Conservation (phyloP, 1,284 basidiomycete genomes). For the Fistulinella cinereoalba region DNA sequence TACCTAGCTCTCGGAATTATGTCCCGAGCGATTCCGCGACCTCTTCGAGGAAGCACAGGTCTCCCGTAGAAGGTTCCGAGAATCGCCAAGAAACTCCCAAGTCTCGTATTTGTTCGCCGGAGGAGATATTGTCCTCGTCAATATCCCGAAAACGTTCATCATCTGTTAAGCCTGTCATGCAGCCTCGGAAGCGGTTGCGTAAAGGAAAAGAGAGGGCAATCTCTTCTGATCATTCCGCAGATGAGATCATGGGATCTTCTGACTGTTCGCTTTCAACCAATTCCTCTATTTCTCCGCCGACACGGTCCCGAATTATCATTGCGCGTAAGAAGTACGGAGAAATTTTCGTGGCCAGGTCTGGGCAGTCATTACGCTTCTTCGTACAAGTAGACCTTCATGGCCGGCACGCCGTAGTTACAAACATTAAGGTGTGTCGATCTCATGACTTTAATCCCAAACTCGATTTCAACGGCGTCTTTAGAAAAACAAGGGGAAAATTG, state of each 20-base stretch:
- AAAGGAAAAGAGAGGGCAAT: constrained; percentile 31
- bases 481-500: constrained; percentile 63
- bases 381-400: constrained; percentile 55
- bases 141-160: constrained; percentile 25
- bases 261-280: constrained; percentile 9
- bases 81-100: constrained; percentile 7
- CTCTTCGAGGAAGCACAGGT: constrained; percentile 8
- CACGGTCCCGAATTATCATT: constrained; percentile 16
- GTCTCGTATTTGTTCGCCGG: constrained; percentile 3
- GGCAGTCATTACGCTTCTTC: constrained; percentile 47
- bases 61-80: constrained; percentile 9
- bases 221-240: constrained; percentile 21
- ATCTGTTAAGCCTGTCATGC: constrained; percentile 14
- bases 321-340: constrained; percentile 23
- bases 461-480: constrained; percentile 26
- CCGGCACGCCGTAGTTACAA: constrained; percentile 43
- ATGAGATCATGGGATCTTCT: constrained; percentile 11
- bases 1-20: constrained; percentile 7
- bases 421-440: constrained; percentile 51
- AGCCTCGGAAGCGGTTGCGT: constrained; percentile 20
- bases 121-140: constrained; percentile 8
- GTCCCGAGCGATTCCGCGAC: constrained; percentile 2
- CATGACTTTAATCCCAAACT: neutral
- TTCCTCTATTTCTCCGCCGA: too few species aligned
- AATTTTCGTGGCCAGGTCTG: constrained; percentile 30